These are phyloP conservation scores for Pseudonitzschia multistriata DNA, from an alignment of 108 stramenopile genomes.

Conservation along the genomic window DNA sequence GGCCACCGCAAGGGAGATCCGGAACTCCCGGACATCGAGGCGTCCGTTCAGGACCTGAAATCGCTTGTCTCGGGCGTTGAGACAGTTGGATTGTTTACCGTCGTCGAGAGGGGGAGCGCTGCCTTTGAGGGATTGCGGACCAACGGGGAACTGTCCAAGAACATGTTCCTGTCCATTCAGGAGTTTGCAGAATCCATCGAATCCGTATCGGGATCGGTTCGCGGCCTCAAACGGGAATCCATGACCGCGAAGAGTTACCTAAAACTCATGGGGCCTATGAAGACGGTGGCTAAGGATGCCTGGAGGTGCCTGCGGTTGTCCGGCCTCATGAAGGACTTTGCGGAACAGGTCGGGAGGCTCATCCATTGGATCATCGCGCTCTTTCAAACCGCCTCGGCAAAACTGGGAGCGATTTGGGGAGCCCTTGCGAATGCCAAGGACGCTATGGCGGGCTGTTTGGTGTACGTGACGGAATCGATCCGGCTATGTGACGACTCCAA, in stretches of 20 bases:
- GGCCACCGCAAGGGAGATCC: neutral
- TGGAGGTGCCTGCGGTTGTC: neutral
- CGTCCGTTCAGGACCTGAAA: neutral
- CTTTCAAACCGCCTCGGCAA: neutral
- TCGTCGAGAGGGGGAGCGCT: neutral
- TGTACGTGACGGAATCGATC: neutral
- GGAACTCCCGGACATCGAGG: constrained; percentile 2
- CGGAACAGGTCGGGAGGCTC: neutral
- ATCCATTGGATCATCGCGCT: neutral
- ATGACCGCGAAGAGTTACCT: neutral
- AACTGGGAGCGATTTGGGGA: neutral
- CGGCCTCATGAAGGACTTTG: constrained; percentile 1
- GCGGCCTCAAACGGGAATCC: neutral
- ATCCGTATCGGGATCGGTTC: neutral
- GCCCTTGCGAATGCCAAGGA: neutral
- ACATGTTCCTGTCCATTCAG: neutral
- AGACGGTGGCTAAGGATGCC: neutral
- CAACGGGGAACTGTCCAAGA: neutral
- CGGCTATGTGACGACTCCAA: neutral
- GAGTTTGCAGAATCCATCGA: neutral
- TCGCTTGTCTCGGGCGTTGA: neutral
- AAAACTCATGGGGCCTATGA: neutral
- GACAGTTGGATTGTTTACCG: neutral
- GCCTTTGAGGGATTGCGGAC: constrained; percentile 10
- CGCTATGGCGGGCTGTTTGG: neutral